A percentile compares a stretch with the other conserved stretches of the same genome.
These are phyloP conservation scores for Podospora sp. DNA, from an alignment of 495 filamentous ascomycete species.

Conservation along the genomic window DNA sequence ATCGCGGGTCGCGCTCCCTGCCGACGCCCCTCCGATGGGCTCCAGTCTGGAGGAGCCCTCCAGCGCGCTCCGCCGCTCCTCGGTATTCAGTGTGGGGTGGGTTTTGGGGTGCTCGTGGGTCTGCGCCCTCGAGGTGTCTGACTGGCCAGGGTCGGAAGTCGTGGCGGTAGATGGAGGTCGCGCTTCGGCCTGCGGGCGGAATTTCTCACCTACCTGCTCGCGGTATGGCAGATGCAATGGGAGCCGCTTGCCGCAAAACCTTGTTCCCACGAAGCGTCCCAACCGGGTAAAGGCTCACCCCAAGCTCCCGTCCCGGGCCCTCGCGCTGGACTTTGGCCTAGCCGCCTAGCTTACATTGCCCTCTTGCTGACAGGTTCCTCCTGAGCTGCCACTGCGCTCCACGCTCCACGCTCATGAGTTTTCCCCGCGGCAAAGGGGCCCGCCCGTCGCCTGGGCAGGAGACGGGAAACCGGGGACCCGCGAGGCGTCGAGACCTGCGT, in stretches of 20 bases:
- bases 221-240: not conserved
- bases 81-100: slow-evolving; percentile 13
- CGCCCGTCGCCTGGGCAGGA: not conserved
- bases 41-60: slow-evolving; percentile 10
- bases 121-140: not conserved
- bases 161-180: slow-evolving; percentile 25
- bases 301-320: not conserved
- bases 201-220: slow-evolving; percentile 21
- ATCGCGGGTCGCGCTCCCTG: not conserved
- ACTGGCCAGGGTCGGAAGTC: slow-evolving; percentile 15
- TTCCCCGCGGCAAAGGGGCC: not conserved
- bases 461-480: slow-evolving; percentile 2
- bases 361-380: not conserved
- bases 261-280: slow-evolving; percentile 20
- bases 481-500: not conserved
- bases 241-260: slow-evolving; percentile 11
- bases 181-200: slow-evolving; percentile 6
- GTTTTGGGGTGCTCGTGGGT: slow-evolving; percentile 14
- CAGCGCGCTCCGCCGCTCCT: not conserved
- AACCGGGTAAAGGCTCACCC: slow-evolving; percentile 31
- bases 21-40: slow-evolving; percentile 13
- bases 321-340: not conserved
- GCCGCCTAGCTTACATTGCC: not conserved
- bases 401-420: not conserved
- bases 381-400: not conserved